Percentiles rank a stretch among this genome's conserved stretches.
Conservation (phyloP, 1,284 basidiomycete species). For the Leccinum proliferum region DNA sequence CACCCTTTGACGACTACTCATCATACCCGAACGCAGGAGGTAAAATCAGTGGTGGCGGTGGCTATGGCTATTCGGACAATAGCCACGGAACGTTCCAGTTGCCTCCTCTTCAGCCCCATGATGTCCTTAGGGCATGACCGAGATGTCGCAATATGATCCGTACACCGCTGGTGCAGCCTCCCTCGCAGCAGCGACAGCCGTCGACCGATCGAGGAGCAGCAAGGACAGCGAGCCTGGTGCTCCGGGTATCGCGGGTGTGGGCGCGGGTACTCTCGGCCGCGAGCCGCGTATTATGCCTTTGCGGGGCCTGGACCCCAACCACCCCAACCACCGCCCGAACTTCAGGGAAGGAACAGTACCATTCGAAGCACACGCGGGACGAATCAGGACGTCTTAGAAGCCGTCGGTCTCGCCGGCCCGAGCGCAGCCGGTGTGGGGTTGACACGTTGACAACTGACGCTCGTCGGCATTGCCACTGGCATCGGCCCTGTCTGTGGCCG, state of each 20-base stretch:
- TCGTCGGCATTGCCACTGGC: too few species aligned
- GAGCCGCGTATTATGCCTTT: constrained; percentile 45
- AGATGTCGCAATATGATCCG: constrained; percentile 39
- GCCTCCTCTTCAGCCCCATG: constrained; percentile 38
- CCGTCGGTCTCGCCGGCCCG: constrained; percentile 20
- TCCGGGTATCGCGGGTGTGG: constrained; percentile 35
- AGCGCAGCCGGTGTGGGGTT: constrained; percentile 7
- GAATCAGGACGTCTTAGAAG: constrained; percentile 28
- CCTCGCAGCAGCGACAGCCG: constrained; percentile 31
- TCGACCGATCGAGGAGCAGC: constrained; percentile 24
- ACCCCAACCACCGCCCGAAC: constrained; percentile 6
- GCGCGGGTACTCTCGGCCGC: constrained; percentile 35
- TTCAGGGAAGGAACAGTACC: constrained; percentile 7
- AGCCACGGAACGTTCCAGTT: constrained; percentile 59
- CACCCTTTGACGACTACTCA: constrained; percentile 39
- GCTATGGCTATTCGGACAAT: constrained; percentile 49
- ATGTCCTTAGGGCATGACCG: constrained; percentile 45
- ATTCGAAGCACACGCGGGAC: constrained; percentile 14
- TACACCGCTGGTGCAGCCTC: constrained; percentile 38
- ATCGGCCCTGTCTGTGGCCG: too few species aligned
- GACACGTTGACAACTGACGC: too few species aligned
- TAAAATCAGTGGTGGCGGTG: constrained; percentile 12
- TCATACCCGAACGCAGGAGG: constrained; percentile 26
- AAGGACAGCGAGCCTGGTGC: constrained; percentile 29
- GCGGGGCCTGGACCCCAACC: constrained; percentile 27